phyloP scores from a whole-genome alignment of 768 basidiomycete genomes.

The Trametes gibbosa region DNA sequence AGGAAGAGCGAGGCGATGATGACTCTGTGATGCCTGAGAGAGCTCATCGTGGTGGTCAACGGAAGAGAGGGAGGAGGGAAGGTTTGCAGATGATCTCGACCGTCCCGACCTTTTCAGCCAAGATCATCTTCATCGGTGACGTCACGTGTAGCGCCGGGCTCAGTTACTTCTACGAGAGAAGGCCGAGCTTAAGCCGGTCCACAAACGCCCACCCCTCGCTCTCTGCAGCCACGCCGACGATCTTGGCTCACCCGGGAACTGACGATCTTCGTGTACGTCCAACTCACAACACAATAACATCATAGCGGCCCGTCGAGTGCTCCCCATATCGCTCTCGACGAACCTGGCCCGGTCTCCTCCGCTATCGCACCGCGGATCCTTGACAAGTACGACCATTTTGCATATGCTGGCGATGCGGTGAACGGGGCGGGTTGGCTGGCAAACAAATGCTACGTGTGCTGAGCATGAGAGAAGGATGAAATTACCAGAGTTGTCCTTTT shows the following conservation, averaged over 20 bases:
- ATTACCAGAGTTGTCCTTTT: no score
- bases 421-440: no score
- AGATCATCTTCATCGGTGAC: slow-evolving; percentile 18
- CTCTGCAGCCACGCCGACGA: background rate
- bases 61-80: background rate
- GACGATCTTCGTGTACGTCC: slow-evolving; percentile 1
- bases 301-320: background rate
- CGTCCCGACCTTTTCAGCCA: slow-evolving; percentile 7
- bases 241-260: background rate
- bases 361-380: no score
- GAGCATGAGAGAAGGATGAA: no score
- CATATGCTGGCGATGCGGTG: no score
- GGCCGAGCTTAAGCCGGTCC: slow-evolving; percentile 5
- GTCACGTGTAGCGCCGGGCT: slow-evolving; percentile 20
- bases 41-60: slow-evolving; percentile 51
- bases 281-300: background rate
- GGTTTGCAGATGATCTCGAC: slow-evolving; percentile 1
- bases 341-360: no score
- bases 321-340: no score
- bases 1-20: slow-evolving; percentile 85
- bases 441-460: no score
- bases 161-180: background rate
- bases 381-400: no score
- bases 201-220: slow-evolving; percentile 1
- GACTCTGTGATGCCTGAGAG: slow-evolving; percentile 69